Conservation (phyloP, 257 asterid species). For the Avicennia marina region DNA sequence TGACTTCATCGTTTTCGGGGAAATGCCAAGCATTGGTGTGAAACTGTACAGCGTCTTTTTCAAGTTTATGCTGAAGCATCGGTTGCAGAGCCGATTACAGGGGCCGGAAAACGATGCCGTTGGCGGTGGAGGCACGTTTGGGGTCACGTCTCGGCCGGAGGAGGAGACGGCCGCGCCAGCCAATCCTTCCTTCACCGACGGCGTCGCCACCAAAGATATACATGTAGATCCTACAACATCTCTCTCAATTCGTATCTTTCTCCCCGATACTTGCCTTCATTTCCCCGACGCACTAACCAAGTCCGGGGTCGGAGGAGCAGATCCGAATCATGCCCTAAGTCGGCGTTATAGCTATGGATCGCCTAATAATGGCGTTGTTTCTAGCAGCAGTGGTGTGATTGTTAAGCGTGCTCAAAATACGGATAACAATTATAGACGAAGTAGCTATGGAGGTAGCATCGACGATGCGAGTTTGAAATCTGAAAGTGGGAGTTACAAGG, state of each 20-base stretch:
- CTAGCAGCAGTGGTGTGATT: slow-evolving; percentile 17
- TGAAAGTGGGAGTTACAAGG: slow-evolving; percentile 55
- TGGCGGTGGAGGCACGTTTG: slow-evolving; percentile 42
- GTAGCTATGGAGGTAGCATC: slow-evolving; percentile 44
- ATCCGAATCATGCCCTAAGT: slow-evolving; percentile 15
- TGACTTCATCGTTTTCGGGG: slow-evolving; percentile 4
- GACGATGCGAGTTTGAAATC: slow-evolving; percentile 42
- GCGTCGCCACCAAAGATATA: slow-evolving; percentile 89
- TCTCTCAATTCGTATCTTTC: slow-evolving; percentile 71
- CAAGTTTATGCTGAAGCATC: slow-evolving; percentile 86
- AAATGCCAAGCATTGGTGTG: slow-evolving; percentile 95
- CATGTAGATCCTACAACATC: slow-evolving; percentile 82
- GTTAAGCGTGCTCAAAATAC: slow-evolving; percentile 20
- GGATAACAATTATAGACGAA: slow-evolving; percentile 37
- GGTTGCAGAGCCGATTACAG: slow-evolving; percentile 75
- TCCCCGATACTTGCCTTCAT: slow-evolving; percentile 72
- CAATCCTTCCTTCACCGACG: slow-evolving; percentile 81
- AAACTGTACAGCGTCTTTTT: slow-evolving; percentile 86
- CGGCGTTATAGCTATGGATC: slow-evolving; percentile 59
- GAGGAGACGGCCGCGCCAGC: slow-evolving; percentile 70
- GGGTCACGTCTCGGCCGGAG: slow-evolving; percentile 85
- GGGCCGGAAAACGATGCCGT: slow-evolving; percentile 26
- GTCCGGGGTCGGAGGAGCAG: slow-evolving; percentile 34
- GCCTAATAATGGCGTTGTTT: slow-evolving; percentile 13
- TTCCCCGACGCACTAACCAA: slow-evolving; percentile 31